A percentile compares a stretch with the other conserved stretches of the same genome.
These are phyloP conservation scores for Naganishia onofrii DNA, from an alignment of 768 basidiomycete species.

Conservation along the genomic window DNA sequence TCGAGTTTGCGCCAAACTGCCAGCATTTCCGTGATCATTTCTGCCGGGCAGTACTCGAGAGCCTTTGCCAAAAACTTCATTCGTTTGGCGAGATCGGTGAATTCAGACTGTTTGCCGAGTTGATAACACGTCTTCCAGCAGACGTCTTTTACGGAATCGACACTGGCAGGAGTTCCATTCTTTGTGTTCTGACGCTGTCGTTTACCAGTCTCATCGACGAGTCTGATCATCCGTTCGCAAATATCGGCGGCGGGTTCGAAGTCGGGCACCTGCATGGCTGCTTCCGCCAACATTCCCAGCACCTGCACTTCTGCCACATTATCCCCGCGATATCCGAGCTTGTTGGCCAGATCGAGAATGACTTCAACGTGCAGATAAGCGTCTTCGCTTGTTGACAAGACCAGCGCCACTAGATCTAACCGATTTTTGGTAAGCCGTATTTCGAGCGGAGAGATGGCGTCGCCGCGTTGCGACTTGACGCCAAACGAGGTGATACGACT, in stretches of 20 bases:
- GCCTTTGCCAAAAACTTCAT: conserved; percentile 73
- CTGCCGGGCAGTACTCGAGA: conserved; percentile 78
- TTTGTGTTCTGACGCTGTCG: not conserved
- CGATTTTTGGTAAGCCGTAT: conserved; percentile 88
- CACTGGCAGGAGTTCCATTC: conserved; percentile 37
- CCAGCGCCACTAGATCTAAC: conserved; percentile 77
- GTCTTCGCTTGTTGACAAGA: conserved; percentile 77
- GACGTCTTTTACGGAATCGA: conserved; percentile 61
- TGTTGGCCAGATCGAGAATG: conserved; percentile 81
- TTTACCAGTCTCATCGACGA: conserved; percentile 52
- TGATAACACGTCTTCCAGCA: conserved; percentile 89
- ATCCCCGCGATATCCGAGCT: conserved; percentile 74
- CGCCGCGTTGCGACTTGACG: conserved; percentile 68
- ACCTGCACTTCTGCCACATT: conserved; percentile 73
- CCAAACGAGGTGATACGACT: conserved; percentile 92
- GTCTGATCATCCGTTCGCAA: conserved; percentile 62
- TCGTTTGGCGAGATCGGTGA: conserved; percentile 65
- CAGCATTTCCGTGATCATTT: conserved; percentile 74
- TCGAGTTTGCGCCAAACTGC: conserved; percentile 73
- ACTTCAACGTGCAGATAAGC: conserved; percentile 91
- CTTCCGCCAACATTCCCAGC: conserved; percentile 84
- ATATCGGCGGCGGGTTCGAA: conserved; percentile 70
- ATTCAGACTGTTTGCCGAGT: conserved; percentile 78
- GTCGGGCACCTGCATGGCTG: conserved; percentile 79
- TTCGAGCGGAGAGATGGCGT: conserved; percentile 82